Evolutionary conservation across 73 alveolate species (phyloP), one percentile per base, ranked within the genome.

Genomic region (Tetrahymena malaccensis): DNA sequence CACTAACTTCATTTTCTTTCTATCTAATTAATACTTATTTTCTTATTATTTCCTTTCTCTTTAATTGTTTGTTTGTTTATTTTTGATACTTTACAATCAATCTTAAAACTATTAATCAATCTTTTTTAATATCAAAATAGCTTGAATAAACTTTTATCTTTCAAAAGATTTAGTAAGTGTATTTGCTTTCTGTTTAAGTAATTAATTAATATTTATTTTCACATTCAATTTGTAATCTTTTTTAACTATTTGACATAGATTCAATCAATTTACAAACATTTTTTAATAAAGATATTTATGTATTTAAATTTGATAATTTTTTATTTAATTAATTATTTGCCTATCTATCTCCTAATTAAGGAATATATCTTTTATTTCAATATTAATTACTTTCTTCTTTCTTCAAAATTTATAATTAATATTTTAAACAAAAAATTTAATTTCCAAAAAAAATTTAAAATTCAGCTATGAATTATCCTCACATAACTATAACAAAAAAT

Each of bases 1-100:
- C 85, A 98, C 99, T 93, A 98, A 96, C 97, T 98, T 98, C 99
- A 98, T 98, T 96, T 96, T 95, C 70, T 43, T 40, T 85, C 33
- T 94, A 40, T 43, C 89, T 94, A 33, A 85, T 85, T 85, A 40
- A 95, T 70, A 70, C 37, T 70, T 70, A 70, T 70, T 70, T 70
- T 50, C 83, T 50, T 50, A 50, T 50, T 10, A 50, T 19, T 50
- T 50, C 22, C 83, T 50, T 50, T 21, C 83, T 50, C 27, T 50
- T 21, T 50, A 13, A 50, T 70, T 70, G 37, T 70, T 70, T 31
- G 17, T 70, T 70, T 70, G 89, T 22, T 70, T 70, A 31, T 70
- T 70, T 70, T 70, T 70, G 89, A 31, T 70, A 31, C 89, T 70
- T 70, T 70, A 70, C 89, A 70, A 70, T 70, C 89, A 50, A 50